Conservation (phyloP, 1,284 basidiomycete genomes). For the Puccinia brachypodii region DNA sequence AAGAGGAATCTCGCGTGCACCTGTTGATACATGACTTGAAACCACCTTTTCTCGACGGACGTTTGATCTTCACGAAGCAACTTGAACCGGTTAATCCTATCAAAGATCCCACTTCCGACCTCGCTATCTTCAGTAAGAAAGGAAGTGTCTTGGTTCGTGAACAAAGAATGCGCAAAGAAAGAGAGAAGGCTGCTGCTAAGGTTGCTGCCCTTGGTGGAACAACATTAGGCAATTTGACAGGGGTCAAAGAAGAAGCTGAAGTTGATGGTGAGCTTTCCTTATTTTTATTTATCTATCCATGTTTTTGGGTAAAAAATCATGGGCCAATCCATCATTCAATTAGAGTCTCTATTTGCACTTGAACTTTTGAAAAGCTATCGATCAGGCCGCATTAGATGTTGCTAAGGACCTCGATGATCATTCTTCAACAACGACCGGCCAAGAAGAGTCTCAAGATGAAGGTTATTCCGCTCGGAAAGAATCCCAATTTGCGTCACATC, state of each 20-base stretch:
- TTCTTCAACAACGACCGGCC: slow-evolving; percentile 61
- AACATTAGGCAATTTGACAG: slow-evolving; percentile 91
- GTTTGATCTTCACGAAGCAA: slow-evolving; percentile 93
- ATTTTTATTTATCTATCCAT: not conserved
- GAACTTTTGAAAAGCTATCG: slow-evolving; percentile 17
- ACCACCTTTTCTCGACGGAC: slow-evolving; percentile 95
- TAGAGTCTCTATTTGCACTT: not conserved
- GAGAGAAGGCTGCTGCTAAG: slow-evolving; percentile 92
- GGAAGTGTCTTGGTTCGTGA: slow-evolving; percentile 90
- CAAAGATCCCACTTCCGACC: slow-evolving; percentile 85
- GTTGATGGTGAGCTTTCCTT: slow-evolving; percentile 57
- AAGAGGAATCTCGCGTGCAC: slow-evolving; percentile 91
- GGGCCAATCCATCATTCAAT: slow-evolving; percentile 17
- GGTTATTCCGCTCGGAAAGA: slow-evolving; percentile 76
- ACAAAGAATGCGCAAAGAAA: slow-evolving; percentile 90
- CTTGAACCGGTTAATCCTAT: slow-evolving; percentile 97
- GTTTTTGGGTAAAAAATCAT: slow-evolving; percentile 2
- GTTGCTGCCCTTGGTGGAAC: slow-evolving; percentile 90
- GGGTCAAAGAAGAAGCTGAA: slow-evolving; percentile 90
- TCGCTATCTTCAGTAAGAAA: slow-evolving; percentile 94
- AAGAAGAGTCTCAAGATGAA: slow-evolving; percentile 55
- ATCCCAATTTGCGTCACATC: slow-evolving; percentile 90
- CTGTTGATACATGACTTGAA: slow-evolving; percentile 96
- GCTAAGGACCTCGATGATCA: slow-evolving; percentile 59
- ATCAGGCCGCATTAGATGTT: slow-evolving; percentile 57